Evolutionary conservation across 768 basidiomycete genomes (phyloP).

Genomic region (Mycena rosella): DNA sequence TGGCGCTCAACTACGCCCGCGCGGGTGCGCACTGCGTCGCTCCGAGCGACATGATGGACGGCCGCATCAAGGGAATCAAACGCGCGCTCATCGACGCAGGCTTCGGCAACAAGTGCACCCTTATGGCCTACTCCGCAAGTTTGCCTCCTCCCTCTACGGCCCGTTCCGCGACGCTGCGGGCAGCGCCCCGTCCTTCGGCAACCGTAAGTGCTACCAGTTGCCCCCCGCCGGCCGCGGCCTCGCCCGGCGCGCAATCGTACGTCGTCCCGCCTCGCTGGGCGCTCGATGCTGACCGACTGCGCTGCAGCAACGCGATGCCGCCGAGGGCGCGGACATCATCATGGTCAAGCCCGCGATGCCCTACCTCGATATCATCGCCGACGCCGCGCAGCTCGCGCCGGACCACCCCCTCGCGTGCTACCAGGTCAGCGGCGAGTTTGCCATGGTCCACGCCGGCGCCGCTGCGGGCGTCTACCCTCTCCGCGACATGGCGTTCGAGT

Average conservation of each 20-base stretch:
- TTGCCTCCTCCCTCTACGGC: conserved; percentile 94
- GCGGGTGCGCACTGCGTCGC: conserved; percentile 99
- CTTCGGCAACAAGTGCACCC: conserved; percentile 86
- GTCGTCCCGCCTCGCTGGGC: conserved; percentile 43
- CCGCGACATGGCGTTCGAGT: conserved; percentile 95
- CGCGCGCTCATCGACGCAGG: conserved; percentile 85
- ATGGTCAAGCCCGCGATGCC: conserved; percentile 99
- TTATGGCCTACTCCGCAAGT: conserved; percentile 99
- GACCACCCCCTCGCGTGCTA: conserved; percentile 97
- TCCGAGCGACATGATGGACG: conserved; percentile 99
- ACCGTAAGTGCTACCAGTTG: conserved; percentile 98
- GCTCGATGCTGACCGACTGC: conserved; percentile 3
- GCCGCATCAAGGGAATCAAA: conserved; percentile 92
- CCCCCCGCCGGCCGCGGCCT: conserved; percentile 91
- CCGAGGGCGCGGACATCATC: conserved; percentile 96
- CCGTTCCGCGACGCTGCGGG: conserved; percentile 99
- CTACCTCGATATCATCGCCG: conserved; percentile 96
- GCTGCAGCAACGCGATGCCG: conserved; percentile 83
- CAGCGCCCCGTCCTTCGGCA: conserved; percentile 93
- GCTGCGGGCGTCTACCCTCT: conserved; percentile 94
- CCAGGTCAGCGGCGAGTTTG: conserved; percentile 97
- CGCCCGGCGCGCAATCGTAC: conserved; percentile 91
- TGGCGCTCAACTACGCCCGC: conserved; percentile 90
- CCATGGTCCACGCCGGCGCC: conserved; percentile 97
- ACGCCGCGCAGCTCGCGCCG: conserved; percentile 83